Conservation (phyloP, 257 asterid genomes). For the Solanum pinnatisectum region DNA sequence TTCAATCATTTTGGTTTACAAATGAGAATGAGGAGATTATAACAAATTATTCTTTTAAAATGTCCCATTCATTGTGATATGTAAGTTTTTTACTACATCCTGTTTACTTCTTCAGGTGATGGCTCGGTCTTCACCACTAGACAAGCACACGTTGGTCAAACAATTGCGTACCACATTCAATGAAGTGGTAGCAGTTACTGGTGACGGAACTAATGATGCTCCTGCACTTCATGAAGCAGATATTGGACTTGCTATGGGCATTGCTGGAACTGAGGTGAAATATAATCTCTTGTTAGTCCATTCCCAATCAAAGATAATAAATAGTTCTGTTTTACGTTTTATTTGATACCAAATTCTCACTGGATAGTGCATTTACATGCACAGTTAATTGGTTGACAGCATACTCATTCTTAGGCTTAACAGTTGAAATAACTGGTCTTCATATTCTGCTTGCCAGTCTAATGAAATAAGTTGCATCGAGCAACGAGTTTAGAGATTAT, state of each 20-base stretch:
- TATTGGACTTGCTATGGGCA: slow-evolving; percentile 98
- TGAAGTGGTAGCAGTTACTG: slow-evolving; percentile 96
- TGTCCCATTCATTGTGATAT: not conserved
- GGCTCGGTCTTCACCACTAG: slow-evolving; percentile 96
- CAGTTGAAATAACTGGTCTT: not conserved
- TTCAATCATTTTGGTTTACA: not conserved
- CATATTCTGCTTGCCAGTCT: not conserved
- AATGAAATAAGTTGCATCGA: not conserved
- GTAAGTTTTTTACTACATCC: not conserved
- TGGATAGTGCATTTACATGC: not conserved
- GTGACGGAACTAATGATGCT: slow-evolving; percentile 97
- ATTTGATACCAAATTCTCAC: not conserved
- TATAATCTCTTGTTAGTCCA: not conserved
- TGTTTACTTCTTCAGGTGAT: slow-evolving; percentile 41
- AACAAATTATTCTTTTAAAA: not conserved
- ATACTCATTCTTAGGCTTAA: not conserved
- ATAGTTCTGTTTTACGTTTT: not conserved
- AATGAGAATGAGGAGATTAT: not conserved
- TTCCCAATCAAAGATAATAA: not conserved
- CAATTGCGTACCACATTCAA: slow-evolving; percentile 72
- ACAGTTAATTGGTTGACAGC: not conserved
- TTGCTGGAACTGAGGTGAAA: slow-evolving; percentile 89
- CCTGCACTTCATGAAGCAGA: slow-evolving; percentile 99
- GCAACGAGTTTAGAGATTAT: not conserved
- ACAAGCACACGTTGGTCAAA: slow-evolving; percentile 84